Conservation (phyloP, 148 eudicot genomes). For the Chenopodium berlandieri region DNA sequence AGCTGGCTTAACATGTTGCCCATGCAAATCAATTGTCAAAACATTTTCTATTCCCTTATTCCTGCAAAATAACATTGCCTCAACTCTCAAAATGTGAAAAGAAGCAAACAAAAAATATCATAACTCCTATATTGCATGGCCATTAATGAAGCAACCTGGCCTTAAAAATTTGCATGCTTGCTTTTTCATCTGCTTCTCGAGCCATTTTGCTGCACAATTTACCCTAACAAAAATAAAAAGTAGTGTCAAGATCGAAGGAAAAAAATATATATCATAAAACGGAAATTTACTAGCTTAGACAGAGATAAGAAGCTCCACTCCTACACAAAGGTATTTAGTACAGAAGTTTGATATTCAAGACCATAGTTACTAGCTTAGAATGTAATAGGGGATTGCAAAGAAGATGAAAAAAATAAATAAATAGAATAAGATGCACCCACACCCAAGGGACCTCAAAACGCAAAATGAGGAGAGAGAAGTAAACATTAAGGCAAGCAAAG, state of each 20-base stretch:
- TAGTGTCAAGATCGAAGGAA: background rate
- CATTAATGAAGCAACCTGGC: conserved; percentile 56
- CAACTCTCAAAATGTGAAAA: background rate
- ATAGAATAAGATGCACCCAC: background rate
- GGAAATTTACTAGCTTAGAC: no score
- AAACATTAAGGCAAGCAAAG: background rate
- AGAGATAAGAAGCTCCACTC: background rate
- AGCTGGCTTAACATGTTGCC: conserved; percentile 95
- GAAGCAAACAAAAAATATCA: background rate
- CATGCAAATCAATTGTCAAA: conserved; percentile 94
- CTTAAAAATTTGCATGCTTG: conserved; percentile 86
- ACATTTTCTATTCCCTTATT: conserved; percentile 75
- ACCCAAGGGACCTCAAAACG: background rate
- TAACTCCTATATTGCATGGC: background rate
- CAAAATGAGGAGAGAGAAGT: background rate
- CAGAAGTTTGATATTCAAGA: background rate
- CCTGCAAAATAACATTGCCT: conserved; percentile 39
- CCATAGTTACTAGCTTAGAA: no score
- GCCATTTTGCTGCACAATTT: conserved; percentile 61
- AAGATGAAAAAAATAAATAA: no score
- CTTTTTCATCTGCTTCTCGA: conserved; percentile 87
- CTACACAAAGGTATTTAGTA: background rate
- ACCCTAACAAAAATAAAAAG: conserved; percentile 47
- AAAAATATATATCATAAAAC: background rate
- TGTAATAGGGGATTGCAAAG: no score